A percentile compares a stretch with the other conserved stretches of the same genome.
Evolutionary conservation across 2,329 filamentous ascomycete genomes (phyloP).

Genomic region (Seiridium cupressi): DNA sequence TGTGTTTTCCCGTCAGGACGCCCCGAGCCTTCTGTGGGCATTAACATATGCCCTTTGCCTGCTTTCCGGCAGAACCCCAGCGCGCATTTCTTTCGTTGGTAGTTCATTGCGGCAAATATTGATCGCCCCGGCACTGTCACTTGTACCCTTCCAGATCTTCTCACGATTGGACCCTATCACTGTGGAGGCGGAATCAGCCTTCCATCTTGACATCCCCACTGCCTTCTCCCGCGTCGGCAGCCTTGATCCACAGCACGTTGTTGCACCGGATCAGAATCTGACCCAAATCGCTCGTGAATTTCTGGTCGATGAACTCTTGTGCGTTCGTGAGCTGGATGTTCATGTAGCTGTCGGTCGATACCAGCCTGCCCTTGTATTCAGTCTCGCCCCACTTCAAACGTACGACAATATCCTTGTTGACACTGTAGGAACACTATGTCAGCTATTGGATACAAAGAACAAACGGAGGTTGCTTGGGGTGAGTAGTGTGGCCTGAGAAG

Average conservation of each 20-base stretch:
- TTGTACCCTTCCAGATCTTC: too few species aligned
- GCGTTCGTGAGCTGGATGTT: conserved; percentile 91
- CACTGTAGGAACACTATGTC: conserved; percentile 43
- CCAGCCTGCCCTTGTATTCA: conserved; percentile 91
- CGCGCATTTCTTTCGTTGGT: too few species aligned
- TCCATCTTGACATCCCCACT: conserved; percentile 57
- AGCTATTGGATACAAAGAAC: neutral
- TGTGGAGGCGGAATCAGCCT: conserved; percentile 29
- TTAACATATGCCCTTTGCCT: too few species aligned
- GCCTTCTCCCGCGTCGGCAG: conserved; percentile 49
- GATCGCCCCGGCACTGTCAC: too few species aligned
- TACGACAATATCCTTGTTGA: conserved; percentile 87
- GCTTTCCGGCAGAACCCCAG: too few species aligned
- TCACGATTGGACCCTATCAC: too few species aligned
- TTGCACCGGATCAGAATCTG: conserved; percentile 97
- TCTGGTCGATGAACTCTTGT: conserved; percentile 87
- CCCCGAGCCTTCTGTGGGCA: neutral
- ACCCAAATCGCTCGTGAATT: conserved; percentile 80
- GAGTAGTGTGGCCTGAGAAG: too few species aligned
- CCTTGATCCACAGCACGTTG: conserved; percentile 91
- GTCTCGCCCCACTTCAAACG: conserved; percentile 97
- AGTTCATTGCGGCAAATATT: too few species aligned
- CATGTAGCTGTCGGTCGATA: conserved; percentile 98
- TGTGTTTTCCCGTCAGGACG: neutral
- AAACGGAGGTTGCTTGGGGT: too few species aligned